Percentiles rank a stretch among this genome's conserved stretches.
phyloP scores from a whole-genome alignment of 2,329 filamentous ascomycete genomes.

The Ceratocystis huliohia region DNA sequence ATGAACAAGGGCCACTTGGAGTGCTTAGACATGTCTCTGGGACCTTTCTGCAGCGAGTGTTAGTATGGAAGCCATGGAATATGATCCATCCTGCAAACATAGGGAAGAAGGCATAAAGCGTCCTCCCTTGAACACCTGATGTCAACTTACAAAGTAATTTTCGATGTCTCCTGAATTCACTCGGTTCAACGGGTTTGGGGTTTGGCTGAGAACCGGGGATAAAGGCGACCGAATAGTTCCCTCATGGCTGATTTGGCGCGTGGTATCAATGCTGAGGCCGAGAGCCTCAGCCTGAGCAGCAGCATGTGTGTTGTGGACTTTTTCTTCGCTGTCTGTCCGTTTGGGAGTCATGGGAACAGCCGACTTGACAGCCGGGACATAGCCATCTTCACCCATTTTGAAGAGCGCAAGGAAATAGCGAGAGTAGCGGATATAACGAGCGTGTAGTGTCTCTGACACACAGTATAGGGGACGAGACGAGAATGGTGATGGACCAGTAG shows the following conservation, averaged over 20 bases:
- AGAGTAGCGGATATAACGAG: neutral
- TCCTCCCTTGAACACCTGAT: neutral
- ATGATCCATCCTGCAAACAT: neutral
- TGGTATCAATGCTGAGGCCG: conserved; percentile 17
- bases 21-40: conserved; percentile 57
- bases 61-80: neutral
- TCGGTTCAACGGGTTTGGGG: conserved; percentile 18
- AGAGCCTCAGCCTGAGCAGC: conserved; percentile 16
- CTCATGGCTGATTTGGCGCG: conserved; percentile 13
- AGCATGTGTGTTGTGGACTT: conserved; percentile 12
- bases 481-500: neutral
- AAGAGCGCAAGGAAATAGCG: neutral
- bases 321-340: conserved; percentile 16
- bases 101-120: neutral
- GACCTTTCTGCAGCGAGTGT: conserved; percentile 31
- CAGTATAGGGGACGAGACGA: neutral
- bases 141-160: conserved; percentile 22
- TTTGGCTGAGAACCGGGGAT: conserved; percentile 18
- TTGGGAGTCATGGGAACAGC: conserved; percentile 9
- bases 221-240: conserved; percentile 17
- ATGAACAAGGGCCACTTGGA: conserved; percentile 67
- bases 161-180: conserved; percentile 21
- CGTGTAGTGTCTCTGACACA: neutral
- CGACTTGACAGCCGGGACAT: conserved; percentile 7
- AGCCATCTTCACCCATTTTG: conserved; percentile 19